These are phyloP conservation scores for Hordeum marinum DNA, from an alignment of 176 grass and related monocot genomes.

Conservation along the genomic window DNA sequence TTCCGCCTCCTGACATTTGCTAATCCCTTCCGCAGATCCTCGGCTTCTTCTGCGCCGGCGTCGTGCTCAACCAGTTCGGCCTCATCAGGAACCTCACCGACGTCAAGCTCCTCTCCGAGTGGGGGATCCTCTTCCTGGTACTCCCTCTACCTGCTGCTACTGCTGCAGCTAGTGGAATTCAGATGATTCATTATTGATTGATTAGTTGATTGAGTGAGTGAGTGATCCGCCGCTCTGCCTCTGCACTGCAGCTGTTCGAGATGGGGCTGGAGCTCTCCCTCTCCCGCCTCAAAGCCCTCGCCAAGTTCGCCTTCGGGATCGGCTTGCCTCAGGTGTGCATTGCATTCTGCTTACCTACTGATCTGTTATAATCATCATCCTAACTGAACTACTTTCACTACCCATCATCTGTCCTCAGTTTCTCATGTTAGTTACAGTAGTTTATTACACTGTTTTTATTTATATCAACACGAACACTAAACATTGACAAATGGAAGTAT, in stretches of 20 bases:
- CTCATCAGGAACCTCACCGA: slow-evolving; percentile 96
- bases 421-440: not conserved
- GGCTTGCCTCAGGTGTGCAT: slow-evolving; percentile 77
- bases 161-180: not conserved
- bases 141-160: not conserved
- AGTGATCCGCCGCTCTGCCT: not conserved
- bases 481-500: not conserved
- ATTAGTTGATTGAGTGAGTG: not conserved
- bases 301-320: slow-evolving; percentile 95
- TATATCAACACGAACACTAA: not conserved
- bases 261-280: slow-evolving; percentile 97
- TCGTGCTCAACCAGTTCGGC: slow-evolving; percentile 94
- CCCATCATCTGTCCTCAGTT: not conserved
- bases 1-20: not conserved
- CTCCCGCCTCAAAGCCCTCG: slow-evolving; percentile 87
- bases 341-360: not conserved
- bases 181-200: not conserved
- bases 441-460: not conserved
- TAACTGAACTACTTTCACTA: not conserved
- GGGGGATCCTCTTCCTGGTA: slow-evolving; percentile 98
- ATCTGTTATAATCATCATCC: not conserved
- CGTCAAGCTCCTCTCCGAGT: slow-evolving; percentile 94
- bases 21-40: slow-evolving; percentile 49
- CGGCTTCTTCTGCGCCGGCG: slow-evolving; percentile 95
- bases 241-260: slow-evolving; percentile 84